phyloP scores from a whole-genome alignment of 129 eudicot genomes.

The Flaveria ramosissima region DNA sequence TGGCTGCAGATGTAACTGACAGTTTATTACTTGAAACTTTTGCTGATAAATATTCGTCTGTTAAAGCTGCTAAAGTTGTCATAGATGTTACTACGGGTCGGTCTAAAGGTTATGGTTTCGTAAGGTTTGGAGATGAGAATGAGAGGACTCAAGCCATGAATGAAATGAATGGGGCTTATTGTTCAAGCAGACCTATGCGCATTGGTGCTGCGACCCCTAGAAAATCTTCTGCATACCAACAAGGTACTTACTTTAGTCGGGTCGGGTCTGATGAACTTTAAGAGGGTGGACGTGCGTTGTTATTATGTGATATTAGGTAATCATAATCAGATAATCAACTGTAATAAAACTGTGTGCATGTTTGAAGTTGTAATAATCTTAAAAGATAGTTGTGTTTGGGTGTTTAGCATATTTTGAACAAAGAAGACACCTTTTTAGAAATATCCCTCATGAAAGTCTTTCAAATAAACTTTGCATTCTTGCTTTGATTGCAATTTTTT shows the following conservation, averaged over 20 bases:
- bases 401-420: not conserved
- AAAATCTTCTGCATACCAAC: constrained; percentile 80
- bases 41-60: constrained; percentile 63
- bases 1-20: constrained; percentile 89
- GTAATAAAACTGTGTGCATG: too few relatives aligned
- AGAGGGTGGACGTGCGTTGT: too few relatives aligned
- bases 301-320: too few relatives aligned
- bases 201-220: constrained; percentile 86
- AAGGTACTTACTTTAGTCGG: constrained; percentile 57
- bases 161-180: constrained; percentile 81
- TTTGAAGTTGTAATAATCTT: too few relatives aligned
- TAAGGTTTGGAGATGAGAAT: constrained; percentile 84
- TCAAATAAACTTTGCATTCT: not conserved
- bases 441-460: not conserved
- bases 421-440: not conserved
- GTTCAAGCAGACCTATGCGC: constrained; percentile 86
- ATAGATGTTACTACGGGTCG: constrained; percentile 81
- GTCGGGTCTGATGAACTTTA: not conserved
- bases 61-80: constrained; percentile 89
- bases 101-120: constrained; percentile 88
- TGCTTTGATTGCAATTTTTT: not conserved
- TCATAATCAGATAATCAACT: too few relatives aligned
- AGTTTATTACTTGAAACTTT: constrained; percentile 76
- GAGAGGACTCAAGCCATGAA: constrained; percentile 87
- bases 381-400: too few relatives aligned